phyloP scores from a whole-genome alignment of 2,329 filamentous ascomycete species.

The Talaromyces sp. region DNA sequence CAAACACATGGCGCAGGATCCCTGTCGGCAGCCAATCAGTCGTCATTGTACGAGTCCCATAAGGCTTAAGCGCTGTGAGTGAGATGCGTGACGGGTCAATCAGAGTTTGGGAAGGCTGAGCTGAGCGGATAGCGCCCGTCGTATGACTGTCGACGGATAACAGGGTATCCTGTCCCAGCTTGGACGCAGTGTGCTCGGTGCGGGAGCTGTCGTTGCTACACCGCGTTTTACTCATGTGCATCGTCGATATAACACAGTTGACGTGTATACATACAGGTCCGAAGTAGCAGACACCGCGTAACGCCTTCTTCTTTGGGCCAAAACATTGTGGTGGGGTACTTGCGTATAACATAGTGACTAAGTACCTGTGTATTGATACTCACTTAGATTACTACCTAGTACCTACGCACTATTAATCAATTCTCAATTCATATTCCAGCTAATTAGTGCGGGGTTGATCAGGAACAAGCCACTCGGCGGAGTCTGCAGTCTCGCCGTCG shows the following conservation, averaged over 20 bases:
- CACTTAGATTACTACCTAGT: too few species aligned
- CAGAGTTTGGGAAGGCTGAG: constrained; percentile 8
- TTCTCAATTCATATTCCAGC: too few species aligned
- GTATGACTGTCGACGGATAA: too few species aligned
- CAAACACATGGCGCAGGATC: constrained; percentile 5
- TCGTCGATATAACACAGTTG: neutral
- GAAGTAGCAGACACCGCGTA: neutral
- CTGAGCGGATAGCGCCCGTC: neutral
- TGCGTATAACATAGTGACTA: too few species aligned
- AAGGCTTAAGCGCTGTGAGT: constrained; percentile 3
- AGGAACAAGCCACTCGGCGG: constrained; percentile 5
- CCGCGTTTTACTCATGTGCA: neutral
- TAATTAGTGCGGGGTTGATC: constrained; percentile 13
- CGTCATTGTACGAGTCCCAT: neutral
- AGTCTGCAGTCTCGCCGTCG: neutral
- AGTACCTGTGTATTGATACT: too few species aligned
- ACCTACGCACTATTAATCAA: neutral
- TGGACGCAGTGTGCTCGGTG: neutral
- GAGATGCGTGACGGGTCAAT: neutral
- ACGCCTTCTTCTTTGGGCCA: neutral
- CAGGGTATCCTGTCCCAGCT: too few species aligned
- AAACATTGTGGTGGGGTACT: neutral
- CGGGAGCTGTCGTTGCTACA: neutral
- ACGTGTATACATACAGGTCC: neutral
- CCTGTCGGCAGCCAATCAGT: neutral